Conservation (phyloP, 2,329 filamentous ascomycete genomes). For the Aspergillus fumigatiaffinis region DNA sequence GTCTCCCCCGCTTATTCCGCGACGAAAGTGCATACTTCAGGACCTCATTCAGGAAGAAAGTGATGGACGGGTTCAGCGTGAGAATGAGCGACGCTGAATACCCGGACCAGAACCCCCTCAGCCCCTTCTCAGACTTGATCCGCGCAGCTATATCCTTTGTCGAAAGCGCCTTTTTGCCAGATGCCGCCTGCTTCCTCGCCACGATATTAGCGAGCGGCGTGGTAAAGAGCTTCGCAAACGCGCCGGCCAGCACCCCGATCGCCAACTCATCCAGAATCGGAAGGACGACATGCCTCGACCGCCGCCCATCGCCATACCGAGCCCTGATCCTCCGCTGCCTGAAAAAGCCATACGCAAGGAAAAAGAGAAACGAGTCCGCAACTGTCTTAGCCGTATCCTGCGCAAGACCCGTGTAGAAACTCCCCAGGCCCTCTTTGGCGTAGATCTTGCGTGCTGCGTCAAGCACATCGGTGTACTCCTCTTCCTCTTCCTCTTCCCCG, state of each 20-base stretch:
- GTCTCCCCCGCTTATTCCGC: conserved; percentile 49
- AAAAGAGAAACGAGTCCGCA: conserved; percentile 79
- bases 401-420: conserved; percentile 65
- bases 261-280: conserved; percentile 68
- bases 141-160: conserved; percentile 58
- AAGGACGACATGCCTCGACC: conserved; percentile 40
- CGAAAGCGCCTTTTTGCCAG: conserved; percentile 26
- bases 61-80: conserved; percentile 81
- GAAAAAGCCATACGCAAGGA: conserved; percentile 69
- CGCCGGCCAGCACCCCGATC: conserved; percentile 67
- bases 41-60: conserved; percentile 75
- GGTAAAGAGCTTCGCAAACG: conserved; percentile 69
- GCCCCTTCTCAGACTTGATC: conserved; percentile 66
- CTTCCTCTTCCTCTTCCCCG: conserved; percentile 37
- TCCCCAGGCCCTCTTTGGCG: conserved; percentile 65
- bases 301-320: conserved; percentile 20
- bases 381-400: conserved; percentile 65
- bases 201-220: conserved; percentile 80
- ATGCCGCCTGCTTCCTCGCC: conserved; percentile 72
- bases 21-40: conserved; percentile 60
- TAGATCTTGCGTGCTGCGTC: conserved; percentile 72
- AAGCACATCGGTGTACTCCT: conserved; percentile 60
- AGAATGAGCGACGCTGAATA: conserved; percentile 77
- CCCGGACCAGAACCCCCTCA: conserved; percentile 79
- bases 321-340: conserved; percentile 43